These are phyloP conservation scores for Mycena kentingensis DNA, from an alignment of 768 basidiomycete species.

Conservation along the genomic window DNA sequence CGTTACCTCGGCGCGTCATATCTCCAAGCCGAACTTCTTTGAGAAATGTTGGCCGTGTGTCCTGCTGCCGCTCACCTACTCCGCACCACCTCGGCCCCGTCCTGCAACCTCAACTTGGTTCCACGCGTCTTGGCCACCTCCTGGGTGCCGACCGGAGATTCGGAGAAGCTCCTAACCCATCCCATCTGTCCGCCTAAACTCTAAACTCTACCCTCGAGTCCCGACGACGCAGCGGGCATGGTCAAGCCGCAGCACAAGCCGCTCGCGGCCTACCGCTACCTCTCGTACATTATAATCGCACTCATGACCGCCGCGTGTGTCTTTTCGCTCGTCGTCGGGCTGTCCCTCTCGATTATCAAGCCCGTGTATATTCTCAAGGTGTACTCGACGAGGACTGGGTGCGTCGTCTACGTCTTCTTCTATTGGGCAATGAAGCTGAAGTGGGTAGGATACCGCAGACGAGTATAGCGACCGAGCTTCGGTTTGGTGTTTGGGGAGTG, in stretches of 20 bases:
- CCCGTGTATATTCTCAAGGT: slow-evolving; percentile 62
- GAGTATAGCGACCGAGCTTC: slow-evolving; percentile 57
- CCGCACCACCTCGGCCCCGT: too few species aligned
- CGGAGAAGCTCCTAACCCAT: too few species aligned
- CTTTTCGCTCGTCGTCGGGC: slow-evolving; percentile 73
- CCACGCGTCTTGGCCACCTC: too few species aligned
- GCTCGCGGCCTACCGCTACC: slow-evolving; percentile 45
- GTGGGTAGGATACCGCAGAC: slow-evolving; percentile 38
- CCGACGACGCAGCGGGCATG: too few species aligned
- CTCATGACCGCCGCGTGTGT: slow-evolving; percentile 64
- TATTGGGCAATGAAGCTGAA: not conserved
- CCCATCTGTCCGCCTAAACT: too few species aligned
- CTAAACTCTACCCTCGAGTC: too few species aligned
- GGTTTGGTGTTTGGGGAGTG: slow-evolving; percentile 83
- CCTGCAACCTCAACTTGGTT: too few species aligned
- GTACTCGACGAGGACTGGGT: slow-evolving; percentile 32
- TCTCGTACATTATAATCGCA: slow-evolving; percentile 49
- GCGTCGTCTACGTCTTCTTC: not conserved
- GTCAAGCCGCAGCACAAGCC: slow-evolving; percentile 39
- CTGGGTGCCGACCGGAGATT: too few species aligned
- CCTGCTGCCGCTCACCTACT: too few species aligned
- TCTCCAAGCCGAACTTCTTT: too few species aligned
- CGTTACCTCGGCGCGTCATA: too few species aligned
- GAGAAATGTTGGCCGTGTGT: too few species aligned
- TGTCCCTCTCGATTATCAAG: slow-evolving; percentile 77